Percentiles rank a stretch among this genome's conserved stretches.
phyloP scores from a whole-genome alignment of 73 alveolate genomes.

The Loxodes magnus region DNA sequence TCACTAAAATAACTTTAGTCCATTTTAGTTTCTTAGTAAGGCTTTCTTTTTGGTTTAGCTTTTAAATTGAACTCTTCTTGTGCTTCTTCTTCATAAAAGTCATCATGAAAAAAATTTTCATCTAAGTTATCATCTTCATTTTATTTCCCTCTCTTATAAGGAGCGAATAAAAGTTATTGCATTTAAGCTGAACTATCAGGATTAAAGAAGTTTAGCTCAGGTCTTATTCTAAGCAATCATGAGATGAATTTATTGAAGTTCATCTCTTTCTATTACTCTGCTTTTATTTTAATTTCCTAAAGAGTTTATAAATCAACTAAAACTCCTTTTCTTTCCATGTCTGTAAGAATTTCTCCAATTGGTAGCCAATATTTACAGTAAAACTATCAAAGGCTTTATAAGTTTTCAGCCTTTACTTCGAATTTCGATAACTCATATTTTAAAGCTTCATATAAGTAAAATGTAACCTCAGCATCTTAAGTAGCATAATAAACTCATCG shows the following conservation, averaged over 20 bases:
- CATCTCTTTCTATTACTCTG: constrained; percentile 48
- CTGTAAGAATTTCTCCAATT: constrained; percentile 75
- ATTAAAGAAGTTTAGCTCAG: constrained; percentile 47
- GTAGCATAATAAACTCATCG: constrained; percentile 73
- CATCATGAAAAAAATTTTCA: constrained; percentile 29
- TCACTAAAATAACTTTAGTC: constrained; percentile 3
- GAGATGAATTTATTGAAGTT: constrained; percentile 42
- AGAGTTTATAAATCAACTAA: constrained; percentile 50
- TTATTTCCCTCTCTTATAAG: constrained; percentile 37
- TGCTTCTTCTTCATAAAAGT: constrained; percentile 19
- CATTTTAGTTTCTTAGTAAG: constrained; percentile 5
- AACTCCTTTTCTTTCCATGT: constrained; percentile 77
- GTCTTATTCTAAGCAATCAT: constrained; percentile 37
- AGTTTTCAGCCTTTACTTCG: constrained; percentile 22
- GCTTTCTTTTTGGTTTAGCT: constrained; percentile 21
- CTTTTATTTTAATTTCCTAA: constrained; percentile 30
- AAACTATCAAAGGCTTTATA: constrained; percentile 39
- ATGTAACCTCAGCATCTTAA: constrained; percentile 69
- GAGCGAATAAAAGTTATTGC: constrained; percentile 75
- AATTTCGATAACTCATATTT: constrained; percentile 7
- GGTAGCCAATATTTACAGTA: constrained; percentile 74
- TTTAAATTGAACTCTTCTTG: constrained; percentile 6
- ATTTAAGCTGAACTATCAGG: constrained; percentile 47
- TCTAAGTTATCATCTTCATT: constrained; percentile 9
- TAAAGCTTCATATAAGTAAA: constrained; percentile 39